Evolutionary conservation across 2,329 filamentous ascomycete genomes (phyloP).

Genomic region (Metarhizium album): DNA sequence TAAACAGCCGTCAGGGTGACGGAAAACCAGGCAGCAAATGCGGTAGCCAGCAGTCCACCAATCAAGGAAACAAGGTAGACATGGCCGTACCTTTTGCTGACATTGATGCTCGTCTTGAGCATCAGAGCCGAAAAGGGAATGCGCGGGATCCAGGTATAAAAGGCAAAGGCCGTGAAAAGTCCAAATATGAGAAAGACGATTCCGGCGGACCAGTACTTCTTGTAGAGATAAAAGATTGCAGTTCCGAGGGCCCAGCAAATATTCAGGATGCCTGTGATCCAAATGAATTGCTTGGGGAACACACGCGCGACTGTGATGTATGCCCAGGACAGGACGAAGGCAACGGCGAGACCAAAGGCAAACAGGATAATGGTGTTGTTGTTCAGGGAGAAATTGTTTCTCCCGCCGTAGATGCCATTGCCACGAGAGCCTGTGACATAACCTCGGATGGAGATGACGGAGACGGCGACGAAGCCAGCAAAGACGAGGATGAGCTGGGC

Average conservation of each 20-base stretch:
- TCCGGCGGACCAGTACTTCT: constrained; percentile 69
- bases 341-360: constrained; percentile 62
- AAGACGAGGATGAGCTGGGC: constrained; percentile 58
- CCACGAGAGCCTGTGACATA: constrained; percentile 57
- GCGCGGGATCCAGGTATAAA: constrained; percentile 78
- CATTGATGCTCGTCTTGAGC: constrained; percentile 76
- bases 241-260: constrained; percentile 76
- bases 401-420: constrained; percentile 60
- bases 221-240: constrained; percentile 72
- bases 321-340: constrained; percentile 61
- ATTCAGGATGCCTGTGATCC: constrained; percentile 83
- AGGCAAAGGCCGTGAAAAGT: constrained; percentile 27
- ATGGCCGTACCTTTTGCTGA: constrained; percentile 74
- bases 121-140: constrained; percentile 89
- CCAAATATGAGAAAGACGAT: constrained; percentile 76
- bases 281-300: constrained; percentile 86
- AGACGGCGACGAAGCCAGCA: constrained; percentile 65
- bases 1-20: constrained; percentile 82
- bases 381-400: constrained; percentile 56
- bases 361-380: constrained; percentile 84
- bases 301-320: constrained; percentile 68
- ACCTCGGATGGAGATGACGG: constrained; percentile 62
- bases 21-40: constrained; percentile 75
- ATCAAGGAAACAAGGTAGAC: constrained; percentile 79
- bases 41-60: constrained; percentile 65